Conservation (phyloP, 768 basidiomycete genomes). For the Trichaptum fuscoviolaceum region DNA sequence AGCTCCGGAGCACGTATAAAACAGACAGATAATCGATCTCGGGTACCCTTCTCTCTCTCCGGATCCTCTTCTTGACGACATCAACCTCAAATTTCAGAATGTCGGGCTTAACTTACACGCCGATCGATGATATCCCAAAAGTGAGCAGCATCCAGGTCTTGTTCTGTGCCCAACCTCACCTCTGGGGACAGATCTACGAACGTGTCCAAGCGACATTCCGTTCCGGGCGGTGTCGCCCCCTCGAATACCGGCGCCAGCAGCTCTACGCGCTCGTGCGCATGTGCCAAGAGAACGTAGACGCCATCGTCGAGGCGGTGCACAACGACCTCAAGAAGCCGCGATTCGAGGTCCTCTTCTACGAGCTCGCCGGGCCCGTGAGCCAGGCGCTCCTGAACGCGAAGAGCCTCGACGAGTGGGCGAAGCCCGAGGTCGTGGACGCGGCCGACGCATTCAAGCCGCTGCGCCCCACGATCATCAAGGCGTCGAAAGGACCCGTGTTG, state of each 20-base stretch:
- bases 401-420: constrained; percentile 8
- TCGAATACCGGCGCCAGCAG: constrained; percentile 7
- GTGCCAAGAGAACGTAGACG: constrained; percentile 8
- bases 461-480: constrained; percentile 4
- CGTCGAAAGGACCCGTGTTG: constrained; percentile 6
- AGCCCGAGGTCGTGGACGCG: constrained; percentile 1
- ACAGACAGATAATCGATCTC: no score
- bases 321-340: constrained; percentile 6
- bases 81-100: no score
- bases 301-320: constrained; percentile 4
- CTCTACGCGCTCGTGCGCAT: constrained; percentile 10
- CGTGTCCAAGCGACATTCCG: constrained; percentile 2
- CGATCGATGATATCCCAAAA: no score
- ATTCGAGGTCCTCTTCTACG: constrained; percentile 3
- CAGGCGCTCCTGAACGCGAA: background rate
- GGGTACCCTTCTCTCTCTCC: no score
- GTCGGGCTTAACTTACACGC: no score
- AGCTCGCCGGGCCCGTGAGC: constrained; percentile 3
- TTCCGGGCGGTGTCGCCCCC: constrained; percentile 1
- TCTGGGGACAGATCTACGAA: background rate
- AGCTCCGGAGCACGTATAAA: no score
- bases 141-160: no score
- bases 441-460: constrained; percentile 2
- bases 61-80: no score
- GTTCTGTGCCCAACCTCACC: no score